These are phyloP conservation scores for Carex parvula DNA, from an alignment of 176 grass and related monocot genomes.

Conservation along the genomic window DNA sequence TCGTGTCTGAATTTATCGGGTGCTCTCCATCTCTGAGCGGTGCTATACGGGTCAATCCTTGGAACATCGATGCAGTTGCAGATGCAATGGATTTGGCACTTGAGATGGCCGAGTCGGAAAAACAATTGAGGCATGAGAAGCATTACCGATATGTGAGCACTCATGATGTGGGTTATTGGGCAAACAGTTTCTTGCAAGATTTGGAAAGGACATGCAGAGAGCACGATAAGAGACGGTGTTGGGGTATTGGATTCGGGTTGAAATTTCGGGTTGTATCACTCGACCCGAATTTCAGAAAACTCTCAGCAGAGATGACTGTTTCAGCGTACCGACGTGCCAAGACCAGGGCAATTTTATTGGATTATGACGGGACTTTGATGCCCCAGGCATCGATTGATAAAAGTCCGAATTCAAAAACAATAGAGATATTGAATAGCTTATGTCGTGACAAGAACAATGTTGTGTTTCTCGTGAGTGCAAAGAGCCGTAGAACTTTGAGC, in stretches of 20 bases:
- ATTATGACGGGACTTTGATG: conserved; percentile 92
- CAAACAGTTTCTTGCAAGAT: conserved; percentile 88
- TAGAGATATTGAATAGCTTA: conserved; percentile 63
- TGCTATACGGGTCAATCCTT: conserved; percentile 77
- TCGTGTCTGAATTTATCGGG: conserved; percentile 83
- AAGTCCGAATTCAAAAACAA: conserved; percentile 48
- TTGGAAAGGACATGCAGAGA: conserved; percentile 74
- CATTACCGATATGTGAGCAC: conserved; percentile 83
- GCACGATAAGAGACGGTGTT: conserved; percentile 64
- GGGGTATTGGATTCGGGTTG: conserved; percentile 91
- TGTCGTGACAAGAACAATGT: conserved; percentile 63
- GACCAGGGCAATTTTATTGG: conserved; percentile 56
- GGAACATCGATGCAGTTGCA: conserved; percentile 81
- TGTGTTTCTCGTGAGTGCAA: conserved; percentile 74
- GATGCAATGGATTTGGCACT: conserved; percentile 86
- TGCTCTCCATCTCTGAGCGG: conserved; percentile 91
- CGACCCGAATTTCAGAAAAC: conserved; percentile 87
- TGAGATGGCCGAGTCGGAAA: conserved; percentile 65
- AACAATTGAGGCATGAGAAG: conserved; percentile 78
- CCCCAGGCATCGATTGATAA: conserved; percentile 71
- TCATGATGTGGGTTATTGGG: conserved; percentile 92
- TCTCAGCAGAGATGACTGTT: conserved; percentile 70
- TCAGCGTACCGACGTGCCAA: conserved; percentile 63
- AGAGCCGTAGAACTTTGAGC: conserved; percentile 42
- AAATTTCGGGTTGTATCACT: conserved; percentile 81